Evolutionary conservation across 2,329 filamentous ascomycete species (phyloP), one percentile per base, ranked within the genome.

Genomic region (Ophiostoma sp.): DNA sequence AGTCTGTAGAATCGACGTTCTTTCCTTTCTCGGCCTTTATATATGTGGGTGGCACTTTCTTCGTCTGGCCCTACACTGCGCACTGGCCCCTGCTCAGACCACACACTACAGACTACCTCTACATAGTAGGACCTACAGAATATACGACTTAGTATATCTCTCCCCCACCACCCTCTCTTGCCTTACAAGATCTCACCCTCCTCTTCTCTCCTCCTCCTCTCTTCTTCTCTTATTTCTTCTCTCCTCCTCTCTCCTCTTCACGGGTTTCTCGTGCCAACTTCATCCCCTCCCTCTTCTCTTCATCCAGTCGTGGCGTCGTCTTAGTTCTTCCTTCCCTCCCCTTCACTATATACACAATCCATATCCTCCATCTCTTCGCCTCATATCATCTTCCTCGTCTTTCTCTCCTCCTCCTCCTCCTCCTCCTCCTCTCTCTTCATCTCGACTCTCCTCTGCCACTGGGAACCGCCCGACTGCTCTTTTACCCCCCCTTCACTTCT

Each of bases 291-390:
- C 82, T 83, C 83, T 85, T 85, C 33, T 84, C 83, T 80, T 82
- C 79, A 83, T 82, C 83, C 81, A 83, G 84, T 81, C 83, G 82
- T 82, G 85, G 86, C 83, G 87, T 86, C 72, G 70, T 74, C 73
- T 73, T 72, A 62, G 71, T 73, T 67, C 66, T 66, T 60, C 35
- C 4, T 67, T 23, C 54, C 48, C 23, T 31, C 71, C 66, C 39
- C 60, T 67, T 27, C 31, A 35, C 70, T n/a, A 62, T 65, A 66
- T 60, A 65, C 33, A 52, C 41, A 67, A 20, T 62, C 33, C 27
- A 44, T 65, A 39, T 36, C 33, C 44, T 41, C 68, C 41, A 13
- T 68, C 36, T 23, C 57, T 66, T 44, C 60, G 31, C 67, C 60
- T 65, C 69, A 65, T 31, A 57, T 27, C 57, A 62, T 62, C 57